Evolutionary conservation across 306 rosid species (phyloP).

Genomic region (Trifolium fragiferum): DNA sequence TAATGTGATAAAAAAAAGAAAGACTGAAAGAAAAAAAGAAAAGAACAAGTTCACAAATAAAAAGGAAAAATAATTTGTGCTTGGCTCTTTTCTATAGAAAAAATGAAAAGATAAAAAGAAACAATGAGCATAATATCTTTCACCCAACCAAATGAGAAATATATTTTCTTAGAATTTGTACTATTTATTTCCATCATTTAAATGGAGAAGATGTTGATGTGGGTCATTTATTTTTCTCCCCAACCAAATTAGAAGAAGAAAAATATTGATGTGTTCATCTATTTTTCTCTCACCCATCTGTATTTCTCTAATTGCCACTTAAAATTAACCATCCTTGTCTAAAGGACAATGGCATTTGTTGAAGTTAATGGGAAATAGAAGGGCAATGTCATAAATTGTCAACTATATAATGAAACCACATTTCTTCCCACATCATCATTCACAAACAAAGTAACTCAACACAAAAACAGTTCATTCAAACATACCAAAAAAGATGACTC

Average conservation of each 20-base stretch:
- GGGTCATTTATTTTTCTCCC: not conserved
- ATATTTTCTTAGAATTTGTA: not conserved
- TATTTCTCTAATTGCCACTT: not conserved
- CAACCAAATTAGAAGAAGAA: not conserved
- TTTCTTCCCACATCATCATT: not conserved
- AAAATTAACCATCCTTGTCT: not conserved
- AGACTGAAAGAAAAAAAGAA: not conserved
- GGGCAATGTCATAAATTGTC: conserved; percentile 43
- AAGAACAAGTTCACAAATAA: not conserved
- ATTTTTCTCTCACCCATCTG: not conserved
- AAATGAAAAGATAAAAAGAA: too few species aligned
- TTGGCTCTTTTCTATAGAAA: too few species aligned
- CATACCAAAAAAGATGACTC: conserved; percentile 54
- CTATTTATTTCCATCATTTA: not conserved
- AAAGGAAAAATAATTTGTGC: too few species aligned
- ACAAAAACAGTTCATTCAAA: not conserved
- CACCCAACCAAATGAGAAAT: not conserved
- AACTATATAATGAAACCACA: conserved; percentile 57
- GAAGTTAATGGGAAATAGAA: conserved; percentile 28
- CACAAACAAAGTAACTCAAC: not conserved
- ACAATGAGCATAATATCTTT: not conserved
- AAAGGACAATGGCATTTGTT: conserved; percentile 40
- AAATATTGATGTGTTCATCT: not conserved
- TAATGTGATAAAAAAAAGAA: too few species aligned
- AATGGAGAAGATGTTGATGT: not conserved